Evolutionary conservation across 495 filamentous ascomycete genomes (phyloP).

Genomic region (Neurospora sp.): DNA sequence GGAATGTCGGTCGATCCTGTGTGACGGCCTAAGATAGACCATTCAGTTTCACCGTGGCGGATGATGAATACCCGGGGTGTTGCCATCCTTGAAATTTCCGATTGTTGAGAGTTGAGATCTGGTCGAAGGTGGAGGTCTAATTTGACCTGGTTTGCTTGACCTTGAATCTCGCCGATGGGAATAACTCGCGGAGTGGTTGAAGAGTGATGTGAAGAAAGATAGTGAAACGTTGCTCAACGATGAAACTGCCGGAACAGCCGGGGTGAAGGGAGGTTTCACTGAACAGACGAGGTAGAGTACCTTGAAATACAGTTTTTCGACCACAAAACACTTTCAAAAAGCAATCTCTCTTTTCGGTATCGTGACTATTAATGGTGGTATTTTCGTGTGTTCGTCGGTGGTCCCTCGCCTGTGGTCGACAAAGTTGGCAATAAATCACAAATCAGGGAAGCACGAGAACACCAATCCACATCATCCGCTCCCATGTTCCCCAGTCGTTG

Average conservation of each 20-base stretch:
- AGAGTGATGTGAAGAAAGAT: neutral
- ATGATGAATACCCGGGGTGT: slow-evolving; percentile 84
- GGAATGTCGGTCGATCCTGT: slow-evolving; percentile 81
- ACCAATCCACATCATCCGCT: neutral
- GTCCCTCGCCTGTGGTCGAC: too few relatives aligned
- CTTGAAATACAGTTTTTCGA: neutral
- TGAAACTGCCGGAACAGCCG: neutral
- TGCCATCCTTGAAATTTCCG: slow-evolving; percentile 20
- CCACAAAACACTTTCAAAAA: neutral
- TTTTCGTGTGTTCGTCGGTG: neutral
- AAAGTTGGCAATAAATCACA: neutral
- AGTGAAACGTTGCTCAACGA: neutral
- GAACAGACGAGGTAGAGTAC: neutral
- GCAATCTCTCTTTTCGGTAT: neutral
- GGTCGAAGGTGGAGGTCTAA: neutral
- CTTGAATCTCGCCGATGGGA: neutral
- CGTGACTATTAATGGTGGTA: neutral
- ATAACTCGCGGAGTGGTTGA: neutral
- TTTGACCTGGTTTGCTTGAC: neutral
- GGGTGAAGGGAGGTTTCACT: neutral
- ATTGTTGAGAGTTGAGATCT: neutral
- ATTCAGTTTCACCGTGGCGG: slow-evolving; percentile 92
- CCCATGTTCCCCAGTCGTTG: neutral
- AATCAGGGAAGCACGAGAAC: neutral
- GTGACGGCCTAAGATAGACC: slow-evolving; percentile 84